Evolutionary conservation across 768 basidiomycete species (phyloP), one percentile per base, ranked within the genome.

Genomic region (Russula foetens): DNA sequence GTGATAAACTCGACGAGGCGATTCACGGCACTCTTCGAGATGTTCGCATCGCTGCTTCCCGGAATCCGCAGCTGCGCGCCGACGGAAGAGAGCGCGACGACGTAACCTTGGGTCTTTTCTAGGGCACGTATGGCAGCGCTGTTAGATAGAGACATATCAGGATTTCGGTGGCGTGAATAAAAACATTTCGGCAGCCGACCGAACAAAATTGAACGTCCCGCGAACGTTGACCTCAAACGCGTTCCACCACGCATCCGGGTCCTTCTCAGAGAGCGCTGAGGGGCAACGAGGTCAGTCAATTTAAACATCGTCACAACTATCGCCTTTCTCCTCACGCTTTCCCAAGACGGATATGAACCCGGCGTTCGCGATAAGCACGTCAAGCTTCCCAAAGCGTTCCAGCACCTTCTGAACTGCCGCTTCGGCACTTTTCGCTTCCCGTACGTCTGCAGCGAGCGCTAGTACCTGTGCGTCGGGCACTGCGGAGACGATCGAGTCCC

Each of bases 231-330:
- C 60, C 21, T 61, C 55, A 9, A 61, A 50, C 15, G 60, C 3
- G 23, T 56, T 61, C 59, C 59, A 56, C 59, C 59, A 60, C 26
- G 23, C 46, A 23, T 49, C 41, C 19, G 60, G 55, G 31, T 61
- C 60, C 31, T 51, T 57, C 55, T 57, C 17, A n/a, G 39, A 14
- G 6, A 59, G 50, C 11, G 38, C 47, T 58, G 47, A 2, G 24
- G 23, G 3, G 4, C 8, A 50, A 19, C 39, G 19, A 15, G 15
- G 17, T 41, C 12, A 41, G 9, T 17, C 7, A 7, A 17, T 41
- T 17, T 41, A 19, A 15, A 11, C 15, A 19, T 14, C 14, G 39
- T 19, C 7, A 3, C 15, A 41, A 19, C 12, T 4, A 41, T 15
- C 5, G 3, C 39, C 17, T 48, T 29, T 24, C 23, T 28, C n/a